A percentile compares a stretch with the other conserved stretches of the same genome.
phyloP scores from a whole-genome alignment of 108 stramenopile genomes.

The Nitzschia inconspicua region DNA sequence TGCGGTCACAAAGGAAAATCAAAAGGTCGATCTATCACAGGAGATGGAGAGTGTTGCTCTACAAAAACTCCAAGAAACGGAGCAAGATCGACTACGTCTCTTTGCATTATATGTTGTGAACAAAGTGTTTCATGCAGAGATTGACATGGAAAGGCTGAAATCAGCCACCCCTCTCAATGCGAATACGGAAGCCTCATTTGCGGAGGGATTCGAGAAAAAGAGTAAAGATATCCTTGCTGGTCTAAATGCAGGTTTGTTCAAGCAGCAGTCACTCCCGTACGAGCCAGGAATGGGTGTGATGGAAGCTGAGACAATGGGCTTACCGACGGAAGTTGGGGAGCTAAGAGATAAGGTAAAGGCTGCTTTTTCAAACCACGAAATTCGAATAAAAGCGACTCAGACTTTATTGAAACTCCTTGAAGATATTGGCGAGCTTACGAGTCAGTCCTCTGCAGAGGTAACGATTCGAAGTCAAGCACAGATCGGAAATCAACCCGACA shows the following conservation, averaged over 20 bases:
- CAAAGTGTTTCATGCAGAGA: neutral
- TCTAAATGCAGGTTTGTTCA: constrained; percentile 18
- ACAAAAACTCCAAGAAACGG: constrained; percentile 45
- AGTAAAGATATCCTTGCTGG: constrained; percentile 15
- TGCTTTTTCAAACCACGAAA: constrained; percentile 27
- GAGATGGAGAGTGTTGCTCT: constrained; percentile 48
- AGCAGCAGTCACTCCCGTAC: constrained; percentile 15
- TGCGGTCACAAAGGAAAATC: constrained; percentile 47
- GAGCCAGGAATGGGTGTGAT: constrained; percentile 63
- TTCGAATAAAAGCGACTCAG: constrained; percentile 42
- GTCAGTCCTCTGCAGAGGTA: neutral
- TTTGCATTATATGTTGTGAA: constrained; percentile 28
- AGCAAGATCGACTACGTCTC: constrained; percentile 47
- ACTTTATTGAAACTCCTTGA: constrained; percentile 41
- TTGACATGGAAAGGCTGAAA: too few relatives aligned
- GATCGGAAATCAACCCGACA: constrained; percentile 1
- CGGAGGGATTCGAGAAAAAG: constrained; percentile 13
- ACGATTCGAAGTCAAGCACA: neutral
- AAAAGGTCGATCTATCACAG: constrained; percentile 32
- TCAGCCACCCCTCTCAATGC: too few relatives aligned
- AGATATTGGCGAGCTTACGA: constrained; percentile 8
- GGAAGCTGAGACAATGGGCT: constrained; percentile 63
- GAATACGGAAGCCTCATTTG: neutral
- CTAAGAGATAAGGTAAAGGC: constrained; percentile 58
- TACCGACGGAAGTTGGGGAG: constrained; percentile 52